Conservation (phyloP, 129 eudicot species). For the Ambrosia trifida region DNA sequence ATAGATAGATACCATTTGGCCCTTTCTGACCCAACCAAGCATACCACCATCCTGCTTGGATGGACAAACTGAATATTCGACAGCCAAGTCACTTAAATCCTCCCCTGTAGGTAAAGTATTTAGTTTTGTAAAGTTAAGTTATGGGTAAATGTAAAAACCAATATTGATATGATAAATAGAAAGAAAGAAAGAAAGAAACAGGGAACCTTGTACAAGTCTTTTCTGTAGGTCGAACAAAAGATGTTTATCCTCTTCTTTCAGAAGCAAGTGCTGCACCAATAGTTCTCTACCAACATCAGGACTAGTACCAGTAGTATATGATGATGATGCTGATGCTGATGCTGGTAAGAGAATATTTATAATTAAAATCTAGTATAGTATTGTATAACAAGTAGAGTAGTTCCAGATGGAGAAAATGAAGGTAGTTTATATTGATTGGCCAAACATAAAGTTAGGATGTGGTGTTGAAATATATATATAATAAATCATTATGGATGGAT, state of each 20-base stretch:
- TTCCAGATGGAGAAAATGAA: no score
- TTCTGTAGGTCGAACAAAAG: slow-evolving; percentile 67
- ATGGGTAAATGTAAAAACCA: background rate
- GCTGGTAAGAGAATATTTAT: no score
- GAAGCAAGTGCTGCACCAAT: slow-evolving; percentile 78
- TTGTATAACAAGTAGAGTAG: no score
- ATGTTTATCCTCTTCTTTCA: slow-evolving; percentile 63
- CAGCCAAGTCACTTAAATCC: slow-evolving; percentile 89
- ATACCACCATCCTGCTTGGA: slow-evolving; percentile 95
- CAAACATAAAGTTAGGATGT: no score
- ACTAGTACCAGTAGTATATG: slow-evolving; percentile 48
- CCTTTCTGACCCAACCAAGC: slow-evolving; percentile 99
- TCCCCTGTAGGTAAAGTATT: slow-evolving; percentile 53
- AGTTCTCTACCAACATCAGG: slow-evolving; percentile 56
- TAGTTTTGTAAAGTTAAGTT: background rate
- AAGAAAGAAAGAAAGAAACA: background rate
- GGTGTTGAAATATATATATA: no score
- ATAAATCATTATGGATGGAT: no score
- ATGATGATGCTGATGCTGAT: no score
- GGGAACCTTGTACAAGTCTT: slow-evolving; percentile 55
- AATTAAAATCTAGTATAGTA: no score
- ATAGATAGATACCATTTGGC: slow-evolving; percentile 84
- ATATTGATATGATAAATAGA: background rate
- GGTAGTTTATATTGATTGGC: no score
- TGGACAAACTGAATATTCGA: slow-evolving; percentile 81